A percentile compares a stretch with the other conserved stretches of the same genome.
Evolutionary conservation across 2,329 filamentous ascomycete genomes (phyloP).

Genomic region (Fusarium albosuccineum): DNA sequence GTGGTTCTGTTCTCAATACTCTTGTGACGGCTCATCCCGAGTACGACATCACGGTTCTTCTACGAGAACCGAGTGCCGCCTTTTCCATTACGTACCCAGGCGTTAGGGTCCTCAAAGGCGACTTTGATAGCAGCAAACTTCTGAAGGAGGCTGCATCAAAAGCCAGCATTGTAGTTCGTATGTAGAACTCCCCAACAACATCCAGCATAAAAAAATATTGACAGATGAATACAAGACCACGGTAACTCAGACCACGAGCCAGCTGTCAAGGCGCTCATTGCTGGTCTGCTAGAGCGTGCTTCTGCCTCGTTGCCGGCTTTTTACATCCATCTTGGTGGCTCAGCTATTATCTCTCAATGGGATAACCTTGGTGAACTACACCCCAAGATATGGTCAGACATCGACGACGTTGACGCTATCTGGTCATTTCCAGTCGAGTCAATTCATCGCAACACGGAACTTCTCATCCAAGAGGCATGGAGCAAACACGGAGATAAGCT

Average conservation of each 20-base stretch:
- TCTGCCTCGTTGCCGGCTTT: not conserved
- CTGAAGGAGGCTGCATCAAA: not conserved
- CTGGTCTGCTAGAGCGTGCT: not conserved
- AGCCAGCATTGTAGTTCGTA: not conserved
- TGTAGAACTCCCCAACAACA: not conserved
- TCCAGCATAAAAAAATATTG: not conserved
- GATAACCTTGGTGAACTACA: not conserved
- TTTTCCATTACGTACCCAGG: not conserved
- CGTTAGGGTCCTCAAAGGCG: not conserved
- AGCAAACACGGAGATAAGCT: not conserved
- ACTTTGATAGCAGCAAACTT: not conserved
- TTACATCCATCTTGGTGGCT: not conserved
- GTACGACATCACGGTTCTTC: not conserved
- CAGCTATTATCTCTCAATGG: not conserved
- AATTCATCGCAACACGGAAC: not conserved
- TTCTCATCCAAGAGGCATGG: not conserved
- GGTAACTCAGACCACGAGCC: not conserved
- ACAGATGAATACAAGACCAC: not conserved
- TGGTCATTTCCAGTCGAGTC: not conserved
- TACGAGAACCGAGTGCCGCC: not conserved
- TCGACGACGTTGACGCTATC: not conserved
- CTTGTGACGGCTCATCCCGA: not conserved
- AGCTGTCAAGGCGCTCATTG: not conserved
- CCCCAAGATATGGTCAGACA: not conserved
- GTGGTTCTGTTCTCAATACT: not conserved